Base-by-base conservation (phyloP, 1,284 basidiomycete species). In the Sporisorium iseilematis-ciliati region DNA sequence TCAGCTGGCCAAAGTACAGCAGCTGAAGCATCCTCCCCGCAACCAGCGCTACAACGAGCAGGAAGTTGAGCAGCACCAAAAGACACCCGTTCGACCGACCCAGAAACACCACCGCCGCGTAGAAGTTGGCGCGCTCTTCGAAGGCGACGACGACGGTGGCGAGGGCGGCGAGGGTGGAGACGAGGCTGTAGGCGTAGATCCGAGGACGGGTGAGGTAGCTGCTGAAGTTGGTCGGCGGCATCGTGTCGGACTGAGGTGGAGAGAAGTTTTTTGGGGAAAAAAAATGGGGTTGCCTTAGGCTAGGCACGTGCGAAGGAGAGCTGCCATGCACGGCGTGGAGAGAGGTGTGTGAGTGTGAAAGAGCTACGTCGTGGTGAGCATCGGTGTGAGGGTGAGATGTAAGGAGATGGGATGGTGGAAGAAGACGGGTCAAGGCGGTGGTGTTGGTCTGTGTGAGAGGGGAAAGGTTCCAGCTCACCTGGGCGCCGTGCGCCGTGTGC, bases 1-100 rank as follows among this genome's bases (percentile, higher is more conserved):
- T 89, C 57, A 99, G 88, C 20, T 91, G 87, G 4, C 97, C 97
- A 86, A 99, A 97, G 89, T 98, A 97, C 68, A 98, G 87, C 56
- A 89, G 89, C 86, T 97, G 96, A 20, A 95, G 87, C 0, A 91
- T 86, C 64, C 93, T 91, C 3, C 93, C 94, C 25, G 90, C 88
- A 18, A 92, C 84, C 41, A 99, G 87, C 2, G 93, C 90, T 50
- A 92, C 82, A 59, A 96, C 90, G 69, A 96, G 87, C 4, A 90
- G 90, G 82, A 97, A 97, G 87, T 99, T 99, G 79, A 92, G 92
- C n/a, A 99, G 88, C 23, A 95, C 77, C 3, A 82, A 61, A 26
- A 84, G 65, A 48, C 80, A 82, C n/a, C 75, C 91, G 81, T 92
- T 95, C 84, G 93, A 96, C 85, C 92, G 92, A 5, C 93, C 93